These are phyloP conservation scores for Solanum medicagineum DNA, from an alignment of 257 asterid species.

Conservation along the genomic window DNA sequence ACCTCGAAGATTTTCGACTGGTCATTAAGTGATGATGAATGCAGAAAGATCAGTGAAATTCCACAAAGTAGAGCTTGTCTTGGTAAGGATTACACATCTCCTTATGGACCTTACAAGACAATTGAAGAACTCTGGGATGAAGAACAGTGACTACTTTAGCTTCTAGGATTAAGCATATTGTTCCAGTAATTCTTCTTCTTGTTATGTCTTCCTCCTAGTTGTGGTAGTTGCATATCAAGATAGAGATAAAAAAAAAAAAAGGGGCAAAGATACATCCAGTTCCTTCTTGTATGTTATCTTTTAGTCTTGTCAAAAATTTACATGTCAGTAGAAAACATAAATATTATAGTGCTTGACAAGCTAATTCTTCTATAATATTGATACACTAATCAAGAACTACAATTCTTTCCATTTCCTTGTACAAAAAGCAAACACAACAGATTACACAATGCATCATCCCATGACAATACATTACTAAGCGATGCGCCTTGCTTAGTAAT, in stretches of 20 bases:
- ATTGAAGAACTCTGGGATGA: conserved; percentile 52
- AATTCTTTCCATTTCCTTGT: not conserved
- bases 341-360: too few relatives aligned
- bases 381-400: not conserved
- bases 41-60: conserved; percentile 30
- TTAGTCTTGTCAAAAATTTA: not conserved
- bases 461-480: not conserved
- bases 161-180: not conserved
- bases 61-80: conserved; percentile 44
- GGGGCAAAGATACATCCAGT: not conserved
- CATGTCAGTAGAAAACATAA: not conserved
- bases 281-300: not conserved
- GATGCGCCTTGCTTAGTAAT: not conserved
- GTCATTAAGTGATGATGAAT: conserved; percentile 38
- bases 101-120: conserved; percentile 51
- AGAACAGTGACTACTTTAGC: conserved; percentile 4
- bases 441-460: not conserved
- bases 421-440: not conserved
- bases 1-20: conserved; percentile 40
- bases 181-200: not conserved
- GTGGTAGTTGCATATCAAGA: not conserved
- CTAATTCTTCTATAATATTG: too few relatives aligned
- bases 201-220: not conserved
- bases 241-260: not conserved
- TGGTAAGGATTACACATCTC: conserved; percentile 46